Percentiles rank a stretch among this genome's conserved stretches.
phyloP scores from a whole-genome alignment of 169 alveolate species.

The Eimeria acervulina region DNA sequence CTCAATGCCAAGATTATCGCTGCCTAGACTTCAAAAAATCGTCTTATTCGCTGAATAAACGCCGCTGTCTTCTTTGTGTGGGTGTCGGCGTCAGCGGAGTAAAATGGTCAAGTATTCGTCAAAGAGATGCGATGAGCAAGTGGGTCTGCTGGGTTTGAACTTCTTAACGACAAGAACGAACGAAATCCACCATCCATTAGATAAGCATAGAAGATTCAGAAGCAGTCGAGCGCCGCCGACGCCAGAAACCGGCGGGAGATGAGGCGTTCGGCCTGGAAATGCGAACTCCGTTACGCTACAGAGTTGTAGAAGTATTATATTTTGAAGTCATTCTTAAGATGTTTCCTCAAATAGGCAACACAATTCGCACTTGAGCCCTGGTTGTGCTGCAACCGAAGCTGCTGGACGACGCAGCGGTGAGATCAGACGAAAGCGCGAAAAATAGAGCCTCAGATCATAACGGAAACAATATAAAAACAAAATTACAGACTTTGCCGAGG shows the following conservation, averaged over 20 bases:
- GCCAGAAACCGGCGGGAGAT: not conserved
- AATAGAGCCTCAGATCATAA: not conserved
- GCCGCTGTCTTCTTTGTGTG: not conserved
- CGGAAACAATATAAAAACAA: not conserved
- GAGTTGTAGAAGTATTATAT: not conserved
- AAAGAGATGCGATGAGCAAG: not conserved
- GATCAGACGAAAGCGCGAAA: not conserved
- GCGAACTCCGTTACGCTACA: not conserved
- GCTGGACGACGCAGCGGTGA: not conserved
- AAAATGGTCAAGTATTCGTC: not conserved
- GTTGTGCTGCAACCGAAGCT: not conserved
- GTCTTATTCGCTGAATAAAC: not conserved
- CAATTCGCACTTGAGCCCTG: not conserved
- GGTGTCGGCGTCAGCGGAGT: not conserved
- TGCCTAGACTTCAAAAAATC: not conserved
- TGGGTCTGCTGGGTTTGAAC: too few relatives aligned
- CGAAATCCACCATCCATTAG: not conserved
- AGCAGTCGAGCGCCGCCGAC: constrained; percentile 39
- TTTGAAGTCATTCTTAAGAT: not conserved
- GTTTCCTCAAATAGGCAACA: not conserved
- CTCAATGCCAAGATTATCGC: not conserved
- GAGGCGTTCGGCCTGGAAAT: not conserved
- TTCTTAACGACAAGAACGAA: not conserved
- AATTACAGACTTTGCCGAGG: not conserved
- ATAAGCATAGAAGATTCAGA: not conserved